Evolutionary conservation across 176 grass and related monocot genomes (phyloP).

Genomic region (Olyra latifolia): DNA sequence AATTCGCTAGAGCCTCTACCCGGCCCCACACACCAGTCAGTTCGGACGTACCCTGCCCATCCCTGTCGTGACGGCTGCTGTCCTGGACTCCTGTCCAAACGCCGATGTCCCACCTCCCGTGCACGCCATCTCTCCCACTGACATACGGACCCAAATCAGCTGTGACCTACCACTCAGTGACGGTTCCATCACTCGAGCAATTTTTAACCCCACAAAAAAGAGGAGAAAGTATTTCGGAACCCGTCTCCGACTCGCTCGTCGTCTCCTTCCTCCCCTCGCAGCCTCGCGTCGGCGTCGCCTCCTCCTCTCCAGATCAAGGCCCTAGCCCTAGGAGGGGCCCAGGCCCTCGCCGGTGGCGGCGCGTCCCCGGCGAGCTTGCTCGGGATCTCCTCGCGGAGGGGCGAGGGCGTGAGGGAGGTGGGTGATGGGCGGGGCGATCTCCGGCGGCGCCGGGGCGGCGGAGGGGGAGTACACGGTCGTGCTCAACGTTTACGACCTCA

Average conservation of each 20-base stretch:
- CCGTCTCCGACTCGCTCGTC: slow-evolving; percentile 12
- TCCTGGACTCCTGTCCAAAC: not conserved
- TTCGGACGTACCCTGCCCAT: not conserved
- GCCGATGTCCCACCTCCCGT: not conserved
- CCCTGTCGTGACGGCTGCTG: not conserved
- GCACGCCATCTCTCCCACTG: not conserved
- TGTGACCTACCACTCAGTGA: not conserved
- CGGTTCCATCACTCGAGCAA: too few species aligned
- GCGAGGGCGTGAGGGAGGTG: not conserved
- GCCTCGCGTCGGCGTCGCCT: not conserved
- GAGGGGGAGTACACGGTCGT: slow-evolving; percentile 46
- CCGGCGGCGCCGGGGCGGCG: slow-evolving; percentile 11
- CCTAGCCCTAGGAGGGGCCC: slow-evolving; percentile 2
- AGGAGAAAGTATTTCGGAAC: not conserved
- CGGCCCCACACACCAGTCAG: not conserved
- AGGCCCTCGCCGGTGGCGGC: not conserved
- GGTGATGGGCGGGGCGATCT: slow-evolving; percentile 47
- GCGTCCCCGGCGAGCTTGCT: not conserved
- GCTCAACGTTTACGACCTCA: slow-evolving; percentile 97
- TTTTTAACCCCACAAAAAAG: not conserved
- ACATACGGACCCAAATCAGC: not conserved
- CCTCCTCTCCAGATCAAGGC: not conserved
- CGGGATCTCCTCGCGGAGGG: not conserved
- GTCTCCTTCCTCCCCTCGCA: not conserved
- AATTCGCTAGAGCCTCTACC: not conserved